A percentile compares a stretch with the other conserved stretches of the same genome.
Conservation (phyloP, 208 protist genomes). For the Leishmania lainsoni region DNA sequence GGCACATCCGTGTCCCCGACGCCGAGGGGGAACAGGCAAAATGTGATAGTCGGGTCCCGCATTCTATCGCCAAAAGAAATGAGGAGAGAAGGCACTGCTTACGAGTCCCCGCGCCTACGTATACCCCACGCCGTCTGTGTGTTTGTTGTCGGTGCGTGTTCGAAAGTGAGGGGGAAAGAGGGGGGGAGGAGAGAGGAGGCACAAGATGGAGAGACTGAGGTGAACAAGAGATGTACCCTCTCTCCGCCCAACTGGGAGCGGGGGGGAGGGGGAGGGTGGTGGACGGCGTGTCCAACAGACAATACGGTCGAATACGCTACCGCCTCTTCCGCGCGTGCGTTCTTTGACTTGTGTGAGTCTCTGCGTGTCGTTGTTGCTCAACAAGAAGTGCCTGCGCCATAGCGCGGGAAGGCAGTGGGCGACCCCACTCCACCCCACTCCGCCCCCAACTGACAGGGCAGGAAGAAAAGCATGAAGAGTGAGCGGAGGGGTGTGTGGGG, state of each 20-base stretch:
- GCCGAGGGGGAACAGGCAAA: constrained; percentile 28
- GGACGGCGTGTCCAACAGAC: not conserved
- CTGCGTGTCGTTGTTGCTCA: not conserved
- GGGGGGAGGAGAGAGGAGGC: not conserved
- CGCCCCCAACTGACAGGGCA: too few species aligned
- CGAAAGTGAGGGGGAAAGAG: not conserved
- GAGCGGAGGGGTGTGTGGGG: not conserved
- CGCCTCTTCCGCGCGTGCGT: not conserved
- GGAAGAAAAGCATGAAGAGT: too few species aligned
- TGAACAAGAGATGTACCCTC: not conserved
- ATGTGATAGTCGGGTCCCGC: not conserved
- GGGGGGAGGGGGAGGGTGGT: not conserved
- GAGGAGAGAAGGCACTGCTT: not conserved
- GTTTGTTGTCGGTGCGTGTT: not conserved
- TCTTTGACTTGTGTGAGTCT: not conserved
- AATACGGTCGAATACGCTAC: not conserved
- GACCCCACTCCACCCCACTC: too few species aligned
- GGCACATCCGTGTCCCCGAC: constrained; percentile 18
- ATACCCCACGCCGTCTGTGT: not conserved
- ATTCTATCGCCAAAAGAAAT: not conserved
- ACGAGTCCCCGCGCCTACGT: not conserved
- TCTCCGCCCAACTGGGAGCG: too few species aligned
- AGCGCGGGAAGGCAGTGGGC: too few species aligned
- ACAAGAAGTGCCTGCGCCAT: not conserved
- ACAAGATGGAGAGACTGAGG: not conserved